Conservation (phyloP, 2,329 filamentous ascomycete species). For the Herpotrichia juniperi region DNA sequence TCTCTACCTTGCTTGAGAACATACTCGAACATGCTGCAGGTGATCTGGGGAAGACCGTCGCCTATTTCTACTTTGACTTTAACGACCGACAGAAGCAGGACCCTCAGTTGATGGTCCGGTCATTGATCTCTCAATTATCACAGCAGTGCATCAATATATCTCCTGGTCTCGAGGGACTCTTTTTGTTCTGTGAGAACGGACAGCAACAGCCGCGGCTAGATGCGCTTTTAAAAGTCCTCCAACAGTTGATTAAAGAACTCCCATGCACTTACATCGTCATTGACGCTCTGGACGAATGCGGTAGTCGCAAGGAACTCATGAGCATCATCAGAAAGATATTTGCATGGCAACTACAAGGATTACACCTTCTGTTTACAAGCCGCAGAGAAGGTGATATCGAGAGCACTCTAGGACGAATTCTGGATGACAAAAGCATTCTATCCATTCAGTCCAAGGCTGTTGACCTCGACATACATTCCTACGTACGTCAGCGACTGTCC, state of each 20-base stretch:
- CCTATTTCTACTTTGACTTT: constrained; percentile 9
- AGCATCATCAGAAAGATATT: constrained; percentile 22
- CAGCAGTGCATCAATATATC: constrained; percentile 17
- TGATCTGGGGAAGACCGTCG: not conserved
- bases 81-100: constrained; percentile 32
- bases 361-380: constrained; percentile 36
- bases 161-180: constrained; percentile 28
- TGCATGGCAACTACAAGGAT: constrained; percentile 25
- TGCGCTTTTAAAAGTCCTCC: constrained; percentile 25
- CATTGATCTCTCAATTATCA: constrained; percentile 42
- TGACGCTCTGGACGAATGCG: constrained; percentile 38
- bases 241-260: constrained; percentile 31
- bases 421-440: constrained; percentile 18
- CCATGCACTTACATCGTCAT: constrained; percentile 24
- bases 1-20: constrained; percentile 2
- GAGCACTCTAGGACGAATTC: constrained; percentile 16
- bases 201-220: constrained; percentile 25
- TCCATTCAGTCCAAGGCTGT: constrained; percentile 31
- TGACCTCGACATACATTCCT: constrained; percentile 35
- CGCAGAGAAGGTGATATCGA: constrained; percentile 37
- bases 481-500: constrained; percentile 41
- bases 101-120: constrained; percentile 35
- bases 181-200: constrained; percentile 27
- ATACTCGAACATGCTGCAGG: not conserved
- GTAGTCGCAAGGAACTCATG: constrained; percentile 27